Evolutionary conservation across 2,329 filamentous ascomycete species (phyloP), one percentile per base, ranked within the genome.

Genomic region (Amauroascus niger): DNA sequence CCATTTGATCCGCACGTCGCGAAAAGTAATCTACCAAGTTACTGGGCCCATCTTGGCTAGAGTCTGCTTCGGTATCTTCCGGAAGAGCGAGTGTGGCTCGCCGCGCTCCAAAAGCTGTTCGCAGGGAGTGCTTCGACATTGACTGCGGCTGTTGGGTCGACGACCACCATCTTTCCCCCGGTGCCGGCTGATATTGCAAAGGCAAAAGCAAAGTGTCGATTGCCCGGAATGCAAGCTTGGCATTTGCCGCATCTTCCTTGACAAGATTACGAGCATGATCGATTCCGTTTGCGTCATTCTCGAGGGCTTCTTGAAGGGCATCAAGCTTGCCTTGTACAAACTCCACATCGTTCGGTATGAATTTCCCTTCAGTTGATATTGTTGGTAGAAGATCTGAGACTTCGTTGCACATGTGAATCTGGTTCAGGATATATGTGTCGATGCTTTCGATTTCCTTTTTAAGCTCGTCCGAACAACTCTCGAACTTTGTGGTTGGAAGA

Each of bases 401-500:
- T 61, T 86, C 81, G 65, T 87, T 84, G 68, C 85, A 84, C 55
- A 74, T 69, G 55, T 79, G 78, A 63, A 95, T 89, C 65, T 93
- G 88, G 52, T 79, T 78, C 62, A 88, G 81, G 61, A 98, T 91
- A 59, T 84, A 81, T 55, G 80, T 79, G 69, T 98, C 91, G 58
- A 95, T 81, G 8, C 77, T 72, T 58, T 87, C 81, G 57, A 98
- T 86, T 60, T 88, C 74, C 58, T 82, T 80, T 65, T 95, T 88
- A 14, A 95, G 75, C 28, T 87, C 82, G 60, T 91, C 86, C 56
- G 87, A 82, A 26, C 95, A 83, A 68, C 95, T 91, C 65, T 89
- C 88, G 74, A 93, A 96, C 57, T 93, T 87, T 2, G 89, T 95
- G 0, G 90, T 95, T 14, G 86, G 85, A 50, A 88, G 82, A 56